Evolutionary conservation across 108 stramenopile species (phyloP), one percentile per base, ranked within the genome.

Genomic region (Pseudonitzschia multiseries): DNA sequence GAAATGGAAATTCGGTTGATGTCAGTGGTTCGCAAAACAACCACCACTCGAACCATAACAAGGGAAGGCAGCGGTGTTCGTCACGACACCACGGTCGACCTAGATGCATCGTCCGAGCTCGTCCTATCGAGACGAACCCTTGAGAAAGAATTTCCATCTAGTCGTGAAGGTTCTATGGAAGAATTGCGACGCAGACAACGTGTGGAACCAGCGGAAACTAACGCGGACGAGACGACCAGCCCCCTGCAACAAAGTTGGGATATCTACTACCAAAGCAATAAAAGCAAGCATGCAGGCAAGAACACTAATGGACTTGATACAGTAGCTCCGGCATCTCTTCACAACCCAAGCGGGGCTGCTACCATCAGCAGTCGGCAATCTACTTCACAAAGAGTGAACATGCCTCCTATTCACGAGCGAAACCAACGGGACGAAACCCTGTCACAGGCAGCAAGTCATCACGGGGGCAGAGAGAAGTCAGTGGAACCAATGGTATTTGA

Each of bases 401-500:
- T 1, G 14, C 46, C 46, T 10, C 1, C 14, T 18, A 10, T 48
- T 48, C 17, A 18, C 46, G 46, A 10, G 46, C 46, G 42, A 60
- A n/a, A 59, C 20, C 42, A 28, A 42, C 57, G 13, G 24, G 24
- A 27, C 22, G 57, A 59, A 31, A 22, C 12, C 20, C 57, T 8
- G 29, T 22, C 27, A 6, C 52, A 69, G 61, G 13, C 29, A 57
- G 28, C 56, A 44, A 29, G 36, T 36, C 46, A 48, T 14, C 1
- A 48, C 18, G 18, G 13, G 8, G 31, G 40, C 14, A 33, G 18
- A 6, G 20, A 22, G 2, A 56, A 12, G 2, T 2, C 31, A 15
- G 61, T 50, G 0, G 51, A 76, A 57, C 48, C 75, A 57, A 76
- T 76, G 57, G 0, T 43, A 8, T 69, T 69, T 32, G 60, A 76